phyloP scores from a whole-genome alignment of 2,329 filamentous ascomycete species.

The Aspergillus amoenus region DNA sequence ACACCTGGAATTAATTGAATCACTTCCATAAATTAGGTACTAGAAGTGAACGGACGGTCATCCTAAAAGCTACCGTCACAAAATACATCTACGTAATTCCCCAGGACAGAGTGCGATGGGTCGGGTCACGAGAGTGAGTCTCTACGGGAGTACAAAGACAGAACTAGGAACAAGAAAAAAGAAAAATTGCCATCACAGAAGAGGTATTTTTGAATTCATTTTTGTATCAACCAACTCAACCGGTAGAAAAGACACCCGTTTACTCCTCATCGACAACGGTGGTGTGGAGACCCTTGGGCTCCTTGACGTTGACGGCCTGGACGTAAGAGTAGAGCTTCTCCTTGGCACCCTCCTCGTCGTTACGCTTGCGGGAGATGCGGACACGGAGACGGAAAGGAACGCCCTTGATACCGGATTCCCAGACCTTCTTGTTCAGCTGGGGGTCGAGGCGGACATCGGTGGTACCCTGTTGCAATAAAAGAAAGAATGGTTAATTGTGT shows the following conservation, averaged over 20 bases:
- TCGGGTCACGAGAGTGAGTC: no score
- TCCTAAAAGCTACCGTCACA: not conserved
- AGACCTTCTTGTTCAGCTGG: slow-evolving; percentile 99
- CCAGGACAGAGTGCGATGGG: not conserved
- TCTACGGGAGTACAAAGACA: not conserved
- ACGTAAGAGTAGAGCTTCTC: slow-evolving; percentile 99
- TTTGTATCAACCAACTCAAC: slow-evolving; percentile 11
- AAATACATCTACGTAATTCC: not conserved
- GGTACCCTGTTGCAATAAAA: slow-evolving; percentile 67
- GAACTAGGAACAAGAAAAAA: not conserved
- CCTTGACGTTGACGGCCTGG: slow-evolving; percentile 99
- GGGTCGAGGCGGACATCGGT: slow-evolving; percentile 96
- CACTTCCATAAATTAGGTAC: not conserved
- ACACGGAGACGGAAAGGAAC: slow-evolving; percentile 96
- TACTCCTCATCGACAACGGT: slow-evolving; percentile 74
- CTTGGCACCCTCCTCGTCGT: slow-evolving; percentile 99
- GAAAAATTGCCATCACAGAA: not conserved
- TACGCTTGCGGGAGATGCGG: slow-evolving; percentile 98
- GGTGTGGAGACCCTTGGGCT: slow-evolving; percentile 95
- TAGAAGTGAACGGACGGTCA: not conserved
- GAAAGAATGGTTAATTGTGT: not conserved
- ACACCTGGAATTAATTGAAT: not conserved
- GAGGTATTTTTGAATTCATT: slow-evolving; percentile 10
- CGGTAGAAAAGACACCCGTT: slow-evolving; percentile 19
- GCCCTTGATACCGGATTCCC: slow-evolving; percentile 98